Base-by-base conservation (phyloP, 225 moss, liverwort and hornwort genomes). In the Pseudoscleropodium purum region DNA sequence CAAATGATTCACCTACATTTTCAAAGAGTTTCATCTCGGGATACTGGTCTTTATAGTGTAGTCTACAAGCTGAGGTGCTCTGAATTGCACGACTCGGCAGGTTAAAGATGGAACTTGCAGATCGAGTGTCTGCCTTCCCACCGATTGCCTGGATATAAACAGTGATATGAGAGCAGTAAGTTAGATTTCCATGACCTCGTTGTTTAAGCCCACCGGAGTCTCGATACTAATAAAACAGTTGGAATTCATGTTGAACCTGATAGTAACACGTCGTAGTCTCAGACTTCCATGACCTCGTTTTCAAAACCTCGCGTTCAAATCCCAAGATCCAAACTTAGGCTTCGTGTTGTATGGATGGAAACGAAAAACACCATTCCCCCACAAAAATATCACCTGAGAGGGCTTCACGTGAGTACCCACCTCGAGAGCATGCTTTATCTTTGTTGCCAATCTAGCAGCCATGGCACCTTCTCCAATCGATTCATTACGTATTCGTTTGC, bases 391-490 rank as follows among this genome's bases (percentile, higher is more conserved):
- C 52, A 91, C 39, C n/a, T 52, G 43, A 82, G 33, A 66, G 23
- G 34, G 73, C 61, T 82, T 80, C 76, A 88, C 20, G 61, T 36
- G 39, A 90, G 15, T 49, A 80, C 88, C 89, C 49, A 93, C 92
- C 91, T 93, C 89, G 29, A 93, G 74, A 89, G 93, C 88, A 39
- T 88, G 86, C 59, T 89, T 95, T 84, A 95, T 93, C 77, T 67
- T 93, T 78, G 86, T 75, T 86, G 92, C 91, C 93, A 93, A 83
- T 88, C 84, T 93, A 78, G 95, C 89, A 85, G 90, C 93, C 88
- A 90, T 86, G 19, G 88, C 90, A 90, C 91, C 67, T 91, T 93
- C 92, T 89, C 82, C 81, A 83, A 29, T 87, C 61, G 79, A 83
- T 59, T 92, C 91, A 39, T 83, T 81, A 84, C 52, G 43, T 33